Base-by-base conservation (phyloP, 306 rosid species). In the Vigna reflexopilosa region DNA sequence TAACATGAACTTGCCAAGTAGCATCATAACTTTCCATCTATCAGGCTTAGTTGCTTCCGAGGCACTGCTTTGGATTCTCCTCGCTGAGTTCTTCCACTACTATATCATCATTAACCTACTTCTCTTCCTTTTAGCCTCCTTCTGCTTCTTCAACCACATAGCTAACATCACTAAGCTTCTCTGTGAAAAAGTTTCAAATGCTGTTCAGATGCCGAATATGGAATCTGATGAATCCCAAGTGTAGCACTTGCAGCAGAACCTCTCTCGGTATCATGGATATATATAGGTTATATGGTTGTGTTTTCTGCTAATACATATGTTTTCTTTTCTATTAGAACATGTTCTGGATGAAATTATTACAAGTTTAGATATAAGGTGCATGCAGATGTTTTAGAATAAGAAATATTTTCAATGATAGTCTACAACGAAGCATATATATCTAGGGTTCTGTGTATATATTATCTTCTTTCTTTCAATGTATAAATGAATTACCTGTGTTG, bases 1-100 rank as follows among this genome's bases (percentile, higher is more conserved):
- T 56, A 6, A 22, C 63, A 22, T 56, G 63, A 56, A 13, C 34
- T 3, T 22, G 16, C 32, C 63, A 22, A 17, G 1, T 9, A 56
- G 7, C 6, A 22, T 0, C 59, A 19, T 16, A 0, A 58, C 0
- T 6, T 58, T 59, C 64, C 82, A 79, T 7, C 0, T 59, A 0
- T 59, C 71, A 7, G 64, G 72, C 0, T 7, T 70, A 16, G 9
- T 61, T 61, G 72, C 20, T 15, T 79, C 66, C 7, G 48, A 71
- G 12, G 36, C 64, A 22, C 72, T 79, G 15, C 34, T 22, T 1
- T 56, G 32, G 63, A 56, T 22, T 56, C 7, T 56, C 7, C 34
- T 56, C 0, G 2, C 34, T 4, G 3, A 56, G 3, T 24, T 56
- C 3, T 22, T 56, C 7, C 10, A 2, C 34, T 56, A 4, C 16